A percentile compares a stretch with the other conserved stretches of the same genome.
phyloP scores from a whole-genome alignment of 345 rosid genomes.

The Sapria himalayana region DNA sequence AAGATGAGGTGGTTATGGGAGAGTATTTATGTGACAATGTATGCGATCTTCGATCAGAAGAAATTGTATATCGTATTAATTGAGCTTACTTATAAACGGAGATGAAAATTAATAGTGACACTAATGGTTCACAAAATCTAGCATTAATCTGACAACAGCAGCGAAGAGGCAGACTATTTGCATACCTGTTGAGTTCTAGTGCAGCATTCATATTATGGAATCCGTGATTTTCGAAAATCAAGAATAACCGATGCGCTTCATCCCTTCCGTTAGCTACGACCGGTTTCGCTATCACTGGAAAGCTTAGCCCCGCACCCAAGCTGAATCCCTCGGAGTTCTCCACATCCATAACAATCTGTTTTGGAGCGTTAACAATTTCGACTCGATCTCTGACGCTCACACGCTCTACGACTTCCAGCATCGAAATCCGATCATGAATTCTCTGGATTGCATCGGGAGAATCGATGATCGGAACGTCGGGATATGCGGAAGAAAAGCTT shows the following conservation, averaged over 20 bases:
- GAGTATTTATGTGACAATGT: too few relatives aligned
- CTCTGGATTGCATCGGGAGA: conserved; percentile 19
- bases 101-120: too few relatives aligned
- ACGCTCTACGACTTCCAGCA: conserved; percentile 34
- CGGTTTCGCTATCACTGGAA: conserved; percentile 39
- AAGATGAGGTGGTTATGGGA: too few relatives aligned
- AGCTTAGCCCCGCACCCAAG: conserved; percentile 16
- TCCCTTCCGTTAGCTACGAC: conserved; percentile 30
- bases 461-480: conserved; percentile 30
- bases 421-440: conserved; percentile 26
- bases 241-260: conserved; percentile 26
- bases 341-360: conserved; percentile 19
- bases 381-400: conserved; percentile 9
- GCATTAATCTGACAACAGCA: too few relatives aligned
- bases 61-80: too few relatives aligned
- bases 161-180: too few relatives aligned
- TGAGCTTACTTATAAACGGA: too few relatives aligned
- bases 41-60: too few relatives aligned
- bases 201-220: too few relatives aligned
- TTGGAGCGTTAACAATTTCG: conserved; percentile 17
- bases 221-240: conserved; percentile 32
- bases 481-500: conserved; percentile 16
- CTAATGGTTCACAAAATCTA: too few relatives aligned
- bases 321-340: conserved; percentile 9
- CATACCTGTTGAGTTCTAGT: too few relatives aligned